Percentiles rank a stretch among this genome's conserved stretches.
Conservation (phyloP, 805 yeast genomes). For the Grigorovia humatica region DNA sequence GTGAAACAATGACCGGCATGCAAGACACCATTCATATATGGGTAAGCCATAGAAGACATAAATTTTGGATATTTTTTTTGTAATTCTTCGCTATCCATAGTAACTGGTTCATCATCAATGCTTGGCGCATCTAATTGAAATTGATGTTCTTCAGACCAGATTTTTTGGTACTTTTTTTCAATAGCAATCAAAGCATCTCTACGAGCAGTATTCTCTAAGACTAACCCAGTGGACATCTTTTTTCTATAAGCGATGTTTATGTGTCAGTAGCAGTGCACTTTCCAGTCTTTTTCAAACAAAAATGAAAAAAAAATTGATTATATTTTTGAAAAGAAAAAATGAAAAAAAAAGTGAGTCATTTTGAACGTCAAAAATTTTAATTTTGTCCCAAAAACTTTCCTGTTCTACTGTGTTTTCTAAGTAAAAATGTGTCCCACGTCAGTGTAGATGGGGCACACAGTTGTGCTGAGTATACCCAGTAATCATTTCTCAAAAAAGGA, state of each 20-base stretch:
- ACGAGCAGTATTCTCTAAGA: constrained; percentile 63
- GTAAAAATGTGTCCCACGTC: no score
- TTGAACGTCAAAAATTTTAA: not conserved
- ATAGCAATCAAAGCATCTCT: constrained; percentile 86
- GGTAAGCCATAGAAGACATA: constrained; percentile 93
- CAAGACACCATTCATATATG: constrained; percentile 96
- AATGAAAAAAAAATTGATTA: not conserved
- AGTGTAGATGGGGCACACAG: no score
- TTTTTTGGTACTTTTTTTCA: constrained; percentile 77
- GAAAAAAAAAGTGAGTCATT: not conserved
- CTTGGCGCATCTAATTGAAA: constrained; percentile 88
- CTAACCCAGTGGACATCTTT: constrained; percentile 27
- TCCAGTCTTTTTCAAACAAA: not conserved
- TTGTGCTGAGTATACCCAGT: no score
- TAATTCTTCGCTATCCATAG: constrained; percentile 54
- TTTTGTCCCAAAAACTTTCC: no score
- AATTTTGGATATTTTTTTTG: constrained; percentile 75
- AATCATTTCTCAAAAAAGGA: no score
- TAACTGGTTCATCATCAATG: constrained; percentile 48
- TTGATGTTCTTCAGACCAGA: constrained; percentile 78
- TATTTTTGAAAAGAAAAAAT: not conserved
- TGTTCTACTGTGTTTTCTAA: no score
- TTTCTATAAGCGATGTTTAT: not conserved
- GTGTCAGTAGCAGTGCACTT: not conserved
- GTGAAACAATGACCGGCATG: constrained; percentile 98